Evolutionary conservation across 345 rosid genomes (phyloP).

Genomic region (Eucalyptus cloeziana): DNA sequence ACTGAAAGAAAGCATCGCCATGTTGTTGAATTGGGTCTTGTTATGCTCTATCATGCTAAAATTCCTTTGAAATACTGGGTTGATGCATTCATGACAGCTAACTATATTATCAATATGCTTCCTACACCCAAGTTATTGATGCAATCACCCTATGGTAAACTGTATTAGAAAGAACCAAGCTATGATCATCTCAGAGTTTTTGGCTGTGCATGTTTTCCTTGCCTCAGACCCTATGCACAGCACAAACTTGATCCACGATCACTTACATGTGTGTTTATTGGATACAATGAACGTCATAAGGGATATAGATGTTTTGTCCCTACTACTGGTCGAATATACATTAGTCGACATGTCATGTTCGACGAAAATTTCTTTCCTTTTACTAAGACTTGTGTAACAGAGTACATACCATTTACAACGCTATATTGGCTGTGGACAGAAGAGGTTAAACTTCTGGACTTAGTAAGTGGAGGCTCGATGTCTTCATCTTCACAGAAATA

Average conservation of each 20-base stretch:
- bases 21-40: background rate
- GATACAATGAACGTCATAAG: background rate
- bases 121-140: rapidly evolving
- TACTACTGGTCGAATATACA: background rate
- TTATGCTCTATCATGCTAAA: background rate
- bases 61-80: background rate
- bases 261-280: background rate
- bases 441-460: background rate
- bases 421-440: rapidly evolving
- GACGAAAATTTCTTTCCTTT: background rate
- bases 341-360: background rate
- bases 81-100: background rate
- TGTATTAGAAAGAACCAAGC: rapidly evolving
- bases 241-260: background rate
- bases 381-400: too few relatives aligned
- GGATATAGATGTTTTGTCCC: background rate
- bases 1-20: background rate
- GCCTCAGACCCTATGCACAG: rapidly evolving
- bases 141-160: rapidly evolving
- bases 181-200: background rate
- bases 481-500: too few relatives aligned
- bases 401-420: too few relatives aligned
- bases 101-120: background rate
- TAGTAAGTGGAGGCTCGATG: rapidly evolving
- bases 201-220: background rate